These are phyloP conservation scores for Heritiera fomes DNA, from an alignment of 345 rosid genomes.

Conservation along the genomic window DNA sequence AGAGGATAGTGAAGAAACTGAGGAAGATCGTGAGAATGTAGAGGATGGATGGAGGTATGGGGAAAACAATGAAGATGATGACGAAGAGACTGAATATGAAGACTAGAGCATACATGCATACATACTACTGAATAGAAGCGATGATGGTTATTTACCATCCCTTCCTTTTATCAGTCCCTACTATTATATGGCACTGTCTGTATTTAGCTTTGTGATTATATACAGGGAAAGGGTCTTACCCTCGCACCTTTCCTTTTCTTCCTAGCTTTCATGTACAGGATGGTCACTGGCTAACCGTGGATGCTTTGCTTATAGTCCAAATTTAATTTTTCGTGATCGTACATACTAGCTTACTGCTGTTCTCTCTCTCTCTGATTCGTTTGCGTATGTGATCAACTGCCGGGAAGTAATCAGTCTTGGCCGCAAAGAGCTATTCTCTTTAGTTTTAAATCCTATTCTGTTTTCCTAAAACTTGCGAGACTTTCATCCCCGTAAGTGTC, in stretches of 20 bases:
- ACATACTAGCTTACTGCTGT: no score
- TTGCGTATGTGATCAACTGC: no score
- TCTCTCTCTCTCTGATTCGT: no score
- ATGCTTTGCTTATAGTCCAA: neutral
- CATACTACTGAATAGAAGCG: neutral
- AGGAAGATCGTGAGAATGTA: constrained; percentile 76
- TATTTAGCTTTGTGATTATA: no score
- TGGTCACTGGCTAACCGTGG: no score
- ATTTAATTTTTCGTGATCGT: no score
- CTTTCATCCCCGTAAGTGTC: constrained; percentile 42
- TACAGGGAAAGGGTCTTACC: no score
- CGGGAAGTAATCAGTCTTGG: no score
- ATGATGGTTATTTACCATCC: constrained; percentile 5
- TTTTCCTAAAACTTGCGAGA: neutral
- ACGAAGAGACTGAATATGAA: constrained; percentile 94
- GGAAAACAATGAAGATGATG: constrained; percentile 71
- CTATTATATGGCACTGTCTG: no score
- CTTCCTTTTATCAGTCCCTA: neutral
- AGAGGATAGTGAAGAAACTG: constrained; percentile 91
- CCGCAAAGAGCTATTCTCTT: no score
- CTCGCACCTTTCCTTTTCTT: neutral
- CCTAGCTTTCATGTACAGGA: neutral
- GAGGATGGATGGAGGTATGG: constrained; percentile 87
- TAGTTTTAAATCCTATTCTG: no score
- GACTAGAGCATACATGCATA: constrained; percentile 41